phyloP scores from a whole-genome alignment of 768 basidiomycete genomes.

The Coprinopsis strossmayeri region DNA sequence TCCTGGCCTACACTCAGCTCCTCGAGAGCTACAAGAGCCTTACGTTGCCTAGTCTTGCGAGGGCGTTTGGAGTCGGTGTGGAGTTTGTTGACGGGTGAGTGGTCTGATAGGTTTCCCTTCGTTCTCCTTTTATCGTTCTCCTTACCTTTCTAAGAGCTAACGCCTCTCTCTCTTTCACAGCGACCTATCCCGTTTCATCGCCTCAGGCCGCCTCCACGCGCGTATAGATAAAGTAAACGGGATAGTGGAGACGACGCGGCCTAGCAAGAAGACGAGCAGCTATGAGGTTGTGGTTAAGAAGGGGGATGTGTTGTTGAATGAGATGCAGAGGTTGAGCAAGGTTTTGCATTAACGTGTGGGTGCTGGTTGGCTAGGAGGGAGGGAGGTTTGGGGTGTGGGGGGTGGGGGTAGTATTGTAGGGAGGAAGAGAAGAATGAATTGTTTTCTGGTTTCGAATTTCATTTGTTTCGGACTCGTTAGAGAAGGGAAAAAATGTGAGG shows the following conservation, averaged over 20 bases:
- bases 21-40: slow-evolving; percentile 88
- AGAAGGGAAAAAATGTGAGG: no score
- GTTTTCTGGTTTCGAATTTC: no score
- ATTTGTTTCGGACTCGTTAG: no score
- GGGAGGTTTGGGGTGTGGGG: no score
- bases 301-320: slow-evolving; percentile 84
- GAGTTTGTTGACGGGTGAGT: slow-evolving; percentile 84
- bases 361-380: no score
- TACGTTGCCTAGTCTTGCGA: slow-evolving; percentile 78
- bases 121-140: neutral
- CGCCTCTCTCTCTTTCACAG: slow-evolving; percentile 27
- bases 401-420: no score
- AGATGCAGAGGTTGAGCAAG: slow-evolving; percentile 84
- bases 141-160: neutral
- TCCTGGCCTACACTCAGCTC: slow-evolving; percentile 86
- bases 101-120: no score
- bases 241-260: slow-evolving; percentile 85
- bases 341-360: slow-evolving; percentile 76
- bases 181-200: slow-evolving; percentile 90
- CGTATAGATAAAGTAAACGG: slow-evolving; percentile 95
- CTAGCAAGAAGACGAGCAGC: slow-evolving; percentile 64
- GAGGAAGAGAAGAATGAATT: no score
- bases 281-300: slow-evolving; percentile 92
- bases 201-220: slow-evolving; percentile 76
- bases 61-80: slow-evolving; percentile 84